phyloP scores from a whole-genome alignment of 345 rosid genomes.

The Nephelium lappaceum region DNA sequence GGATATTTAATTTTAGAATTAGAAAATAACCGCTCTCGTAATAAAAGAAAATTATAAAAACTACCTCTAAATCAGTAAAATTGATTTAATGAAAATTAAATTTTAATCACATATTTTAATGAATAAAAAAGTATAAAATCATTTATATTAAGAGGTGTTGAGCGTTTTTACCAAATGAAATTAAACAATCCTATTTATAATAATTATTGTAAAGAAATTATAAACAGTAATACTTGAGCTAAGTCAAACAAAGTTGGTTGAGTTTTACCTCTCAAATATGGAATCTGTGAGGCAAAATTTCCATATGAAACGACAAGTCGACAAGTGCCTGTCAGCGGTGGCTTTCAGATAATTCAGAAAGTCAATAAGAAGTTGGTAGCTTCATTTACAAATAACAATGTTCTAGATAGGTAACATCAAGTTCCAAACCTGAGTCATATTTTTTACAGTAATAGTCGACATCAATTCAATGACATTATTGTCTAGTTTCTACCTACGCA shows the following conservation, averaged over 20 bases:
- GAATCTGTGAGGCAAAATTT: neutral
- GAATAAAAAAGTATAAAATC: too few species aligned
- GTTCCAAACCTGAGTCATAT: neutral
- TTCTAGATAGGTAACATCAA: neutral
- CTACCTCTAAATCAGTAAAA: too few species aligned
- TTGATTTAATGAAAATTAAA: too few species aligned
- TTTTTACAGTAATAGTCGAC: neutral
- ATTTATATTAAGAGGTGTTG: too few species aligned
- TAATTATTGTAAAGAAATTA: neutral
- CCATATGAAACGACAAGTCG: slow-evolving; percentile 17
- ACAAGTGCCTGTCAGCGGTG: slow-evolving; percentile 14
- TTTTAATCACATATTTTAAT: too few species aligned
- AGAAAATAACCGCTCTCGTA: too few species aligned
- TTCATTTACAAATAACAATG: slow-evolving; percentile 1
- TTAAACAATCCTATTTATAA: neutral
- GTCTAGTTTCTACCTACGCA: neutral
- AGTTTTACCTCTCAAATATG: slow-evolving; percentile 11
- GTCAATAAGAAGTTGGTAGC: slow-evolving; percentile 12
- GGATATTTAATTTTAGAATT: too few species aligned
- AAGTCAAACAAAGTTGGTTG: slow-evolving; percentile 23
- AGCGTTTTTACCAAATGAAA: too few species aligned
- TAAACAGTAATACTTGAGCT: neutral
- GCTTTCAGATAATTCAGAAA: slow-evolving; percentile 4
- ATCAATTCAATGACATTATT: neutral
- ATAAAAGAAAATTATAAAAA: too few species aligned